These are phyloP conservation scores for Penicillium verrucosum DNA, from an alignment of 2,329 filamentous ascomycete genomes.

Conservation along the genomic window DNA sequence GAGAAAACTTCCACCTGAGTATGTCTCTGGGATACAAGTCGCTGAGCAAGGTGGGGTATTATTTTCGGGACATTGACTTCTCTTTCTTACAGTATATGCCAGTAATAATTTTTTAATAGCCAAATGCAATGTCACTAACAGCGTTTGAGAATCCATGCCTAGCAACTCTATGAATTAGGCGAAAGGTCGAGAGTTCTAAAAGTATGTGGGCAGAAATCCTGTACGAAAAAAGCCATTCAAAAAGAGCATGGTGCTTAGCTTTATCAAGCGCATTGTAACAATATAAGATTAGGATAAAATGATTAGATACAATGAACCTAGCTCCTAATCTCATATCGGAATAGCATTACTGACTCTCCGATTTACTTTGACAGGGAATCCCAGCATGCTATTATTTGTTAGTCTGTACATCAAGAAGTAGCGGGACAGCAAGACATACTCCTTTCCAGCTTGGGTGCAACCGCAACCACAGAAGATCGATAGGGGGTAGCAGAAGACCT, in stretches of 20 bases:
- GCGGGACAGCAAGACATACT: conserved; percentile 39
- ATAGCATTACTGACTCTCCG: conserved; percentile 51
- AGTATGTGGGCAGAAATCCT: neutral
- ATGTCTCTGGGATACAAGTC: neutral
- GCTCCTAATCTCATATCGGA: conserved; percentile 39
- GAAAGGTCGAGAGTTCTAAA: neutral
- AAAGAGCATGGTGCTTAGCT: neutral
- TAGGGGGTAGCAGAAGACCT: conserved; percentile 56
- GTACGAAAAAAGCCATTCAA: neutral
- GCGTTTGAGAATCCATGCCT: neutral
- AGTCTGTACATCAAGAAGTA: conserved; percentile 12
- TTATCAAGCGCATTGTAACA: neutral
- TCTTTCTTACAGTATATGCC: neutral
- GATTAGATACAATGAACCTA: neutral
- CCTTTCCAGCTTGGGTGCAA: conserved; percentile 52
- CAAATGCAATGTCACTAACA: neutral
- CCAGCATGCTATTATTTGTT: conserved; percentile 46
- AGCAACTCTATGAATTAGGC: neutral
- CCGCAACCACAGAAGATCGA: conserved; percentile 57
- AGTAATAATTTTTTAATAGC: neutral
- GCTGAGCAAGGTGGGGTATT: no score
- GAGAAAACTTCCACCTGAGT: neutral
- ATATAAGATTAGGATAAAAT: neutral
- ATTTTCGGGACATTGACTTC: neutral
- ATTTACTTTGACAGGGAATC: conserved; percentile 52